Percentiles rank a stretch among this genome's conserved stretches.
phyloP scores from a whole-genome alignment of 2,329 filamentous ascomycete genomes.

The Calonectria pseudoreteaudii region DNA sequence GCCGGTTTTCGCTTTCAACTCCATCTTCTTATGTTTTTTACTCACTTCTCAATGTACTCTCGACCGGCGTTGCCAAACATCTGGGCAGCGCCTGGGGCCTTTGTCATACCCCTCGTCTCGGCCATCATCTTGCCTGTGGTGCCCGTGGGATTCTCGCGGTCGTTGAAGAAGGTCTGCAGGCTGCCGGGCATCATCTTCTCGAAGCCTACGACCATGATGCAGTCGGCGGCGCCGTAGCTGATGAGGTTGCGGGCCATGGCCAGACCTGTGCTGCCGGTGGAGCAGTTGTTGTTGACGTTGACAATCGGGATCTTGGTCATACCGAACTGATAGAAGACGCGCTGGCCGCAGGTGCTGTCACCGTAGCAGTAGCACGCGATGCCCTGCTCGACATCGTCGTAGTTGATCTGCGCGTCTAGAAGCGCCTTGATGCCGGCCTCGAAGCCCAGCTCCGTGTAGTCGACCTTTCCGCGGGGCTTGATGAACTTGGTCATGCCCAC shows the following conservation, averaged over 20 bases:
- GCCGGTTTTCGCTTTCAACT: too few relatives aligned
- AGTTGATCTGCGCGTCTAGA: constrained; percentile 88
- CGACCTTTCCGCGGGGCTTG: constrained; percentile 93
- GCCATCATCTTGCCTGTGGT: constrained; percentile 83
- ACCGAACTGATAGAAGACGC: constrained; percentile 98
- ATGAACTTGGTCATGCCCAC: constrained; percentile 99
- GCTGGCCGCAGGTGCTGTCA: constrained; percentile 93
- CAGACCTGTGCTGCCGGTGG: constrained; percentile 91
- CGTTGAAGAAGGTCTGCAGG: constrained; percentile 85
- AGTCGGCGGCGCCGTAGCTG: constrained; percentile 83
- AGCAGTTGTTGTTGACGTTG: constrained; percentile 99
- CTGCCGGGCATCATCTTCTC: constrained; percentile 99
- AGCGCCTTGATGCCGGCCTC: constrained; percentile 92
- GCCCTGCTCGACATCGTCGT: constrained; percentile 95
- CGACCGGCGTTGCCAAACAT: constrained; percentile 94
- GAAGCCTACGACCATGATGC: constrained; percentile 91
- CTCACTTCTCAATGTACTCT: constrained; percentile 94
- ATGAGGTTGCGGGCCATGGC: constrained; percentile 86
- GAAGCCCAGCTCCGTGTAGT: constrained; percentile 94
- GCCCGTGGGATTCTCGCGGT: constrained; percentile 83
- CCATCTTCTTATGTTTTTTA: background rate
- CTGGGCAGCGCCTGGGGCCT: constrained; percentile 88
- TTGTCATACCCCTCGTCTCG: constrained; percentile 82
- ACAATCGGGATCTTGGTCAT: constrained; percentile 97
- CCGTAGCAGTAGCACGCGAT: constrained; percentile 99